Base-by-base conservation (phyloP, 352 stramenopile genomes). In the Globisporangium nunn region DNA sequence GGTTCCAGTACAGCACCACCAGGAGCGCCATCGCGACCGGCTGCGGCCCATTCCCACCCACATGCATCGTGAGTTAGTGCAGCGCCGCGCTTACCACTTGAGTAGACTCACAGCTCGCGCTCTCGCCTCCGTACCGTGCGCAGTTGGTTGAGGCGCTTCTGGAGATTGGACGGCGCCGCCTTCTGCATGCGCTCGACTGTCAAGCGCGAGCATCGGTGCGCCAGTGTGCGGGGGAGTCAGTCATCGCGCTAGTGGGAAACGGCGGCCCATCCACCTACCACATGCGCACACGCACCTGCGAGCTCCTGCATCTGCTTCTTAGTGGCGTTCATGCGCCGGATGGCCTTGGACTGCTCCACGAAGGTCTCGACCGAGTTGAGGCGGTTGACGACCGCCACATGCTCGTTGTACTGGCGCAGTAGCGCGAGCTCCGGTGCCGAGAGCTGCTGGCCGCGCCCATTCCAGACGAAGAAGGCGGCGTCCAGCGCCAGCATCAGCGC, bases 291-390 rank as follows among this genome's bases (percentile, higher is more conserved):
- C 71, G 11, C 56, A 93, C 83, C 75, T 23, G 77, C 80, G 23
- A 89, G 76, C 63, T 88, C 80, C 60, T 92, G 78, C 68, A 92
- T 80, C 66, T 91, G 63, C 64, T 91, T 92, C 69, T 94, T 91
- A 54, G 92, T 55, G 17, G 70, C 60, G 62, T 94, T 94, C 84
- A 94, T 92, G 67, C 85, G 79, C 52, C 84, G 81, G 37, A 84
- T 88, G 28, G 83, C 76, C 66, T 92, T 94, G 56, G 84, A 87
- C 62, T 94, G 84, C 63, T 91, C 84, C 50, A 94, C 84, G 52
- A 94, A 94, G 59, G 80, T 94, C 67, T 94, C 80, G 57, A 94
- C 81, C 59, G 81, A 91, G 68, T 91, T 92, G 54, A 94, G 80
- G 54, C 75, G 73, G 59, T 91, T 90, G 23, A 91, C 83, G 43